Evolutionary conservation across 441 rosid genomes (phyloP).

Genomic region (Theobroma grandiflorum): DNA sequence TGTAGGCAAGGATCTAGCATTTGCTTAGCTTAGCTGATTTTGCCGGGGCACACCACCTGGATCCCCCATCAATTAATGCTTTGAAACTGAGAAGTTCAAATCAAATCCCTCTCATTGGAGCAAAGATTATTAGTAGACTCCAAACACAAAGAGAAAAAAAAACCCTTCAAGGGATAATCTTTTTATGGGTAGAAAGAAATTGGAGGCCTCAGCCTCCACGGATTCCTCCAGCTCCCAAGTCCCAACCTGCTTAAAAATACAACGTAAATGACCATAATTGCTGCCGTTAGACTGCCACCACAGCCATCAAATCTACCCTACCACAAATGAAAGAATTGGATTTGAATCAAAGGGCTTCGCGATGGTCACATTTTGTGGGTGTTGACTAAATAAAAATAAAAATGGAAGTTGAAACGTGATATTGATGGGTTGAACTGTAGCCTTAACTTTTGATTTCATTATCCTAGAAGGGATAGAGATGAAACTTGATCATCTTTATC

Average conservation of each 20-base stretch:
- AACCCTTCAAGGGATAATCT: not conserved
- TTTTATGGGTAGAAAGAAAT: not conserved
- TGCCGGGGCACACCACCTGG: not conserved
- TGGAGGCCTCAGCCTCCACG: not conserved
- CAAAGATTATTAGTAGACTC: not conserved
- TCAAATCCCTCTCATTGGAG: not conserved
- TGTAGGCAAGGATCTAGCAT: not conserved
- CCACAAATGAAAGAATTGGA: not conserved
- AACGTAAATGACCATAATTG: not conserved
- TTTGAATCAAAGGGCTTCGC: not conserved
- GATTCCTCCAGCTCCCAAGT: not conserved
- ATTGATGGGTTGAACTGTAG: not conserved
- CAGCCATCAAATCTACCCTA: constrained; percentile 6
- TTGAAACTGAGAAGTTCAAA: not conserved
- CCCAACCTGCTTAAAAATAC: not conserved
- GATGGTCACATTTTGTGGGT: constrained; percentile 14
- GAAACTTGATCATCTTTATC: not conserved
- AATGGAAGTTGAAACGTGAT: not conserved
- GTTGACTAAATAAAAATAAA: not conserved
- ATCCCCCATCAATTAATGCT: not conserved
- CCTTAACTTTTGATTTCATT: not conserved
- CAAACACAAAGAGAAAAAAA: not conserved
- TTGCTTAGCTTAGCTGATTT: not conserved
- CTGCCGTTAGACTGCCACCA: not conserved
- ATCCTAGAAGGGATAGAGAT: not conserved